A percentile compares a stretch with the other conserved stretches of the same genome.
Evolutionary conservation across 371 early-diverging fungal species (phyloP).

Genomic region (Coemansia sp.): DNA sequence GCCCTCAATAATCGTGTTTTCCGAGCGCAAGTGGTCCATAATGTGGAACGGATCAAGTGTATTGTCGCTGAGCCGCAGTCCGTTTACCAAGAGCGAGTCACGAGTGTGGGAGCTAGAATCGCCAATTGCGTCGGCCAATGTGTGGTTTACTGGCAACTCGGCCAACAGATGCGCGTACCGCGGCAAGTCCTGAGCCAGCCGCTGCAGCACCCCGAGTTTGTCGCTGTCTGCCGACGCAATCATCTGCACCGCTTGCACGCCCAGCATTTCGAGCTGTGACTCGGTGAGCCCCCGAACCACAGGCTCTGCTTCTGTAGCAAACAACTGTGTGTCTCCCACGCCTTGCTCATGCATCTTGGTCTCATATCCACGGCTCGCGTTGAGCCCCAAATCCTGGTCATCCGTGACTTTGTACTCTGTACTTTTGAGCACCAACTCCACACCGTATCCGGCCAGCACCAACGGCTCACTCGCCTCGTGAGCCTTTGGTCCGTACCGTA

Average conservation of each 20-base stretch:
- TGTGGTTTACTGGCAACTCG: constrained; percentile 43
- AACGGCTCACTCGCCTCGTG: constrained; percentile 36
- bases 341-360: neutral
- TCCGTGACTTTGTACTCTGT: constrained; percentile 94
- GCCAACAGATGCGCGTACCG: constrained; percentile 75
- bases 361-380: neutral
- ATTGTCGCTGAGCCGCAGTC: constrained; percentile 23
- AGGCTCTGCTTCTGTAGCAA: constrained; percentile 49
- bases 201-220: constrained; percentile 63
- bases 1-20: constrained; percentile 52
- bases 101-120: neutral
- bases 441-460: constrained; percentile 83
- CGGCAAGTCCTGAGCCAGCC: constrained; percentile 78
- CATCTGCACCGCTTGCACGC: constrained; percentile 66
- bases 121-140: constrained; percentile 21
- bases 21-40: constrained; percentile 52
- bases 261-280: constrained; percentile 60
- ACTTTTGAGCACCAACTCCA: constrained; percentile 86
- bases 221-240: constrained; percentile 54
- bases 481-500: constrained; percentile 54
- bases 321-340: constrained; percentile 12
- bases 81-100: constrained; percentile 37
- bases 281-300: constrained; percentile 63
- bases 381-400: constrained; percentile 66
- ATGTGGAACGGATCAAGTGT: constrained; percentile 48